Evolutionary conservation across 225 moss, liverwort and hornwort species (phyloP).

Genomic region (Physcomitrium patens): DNA sequence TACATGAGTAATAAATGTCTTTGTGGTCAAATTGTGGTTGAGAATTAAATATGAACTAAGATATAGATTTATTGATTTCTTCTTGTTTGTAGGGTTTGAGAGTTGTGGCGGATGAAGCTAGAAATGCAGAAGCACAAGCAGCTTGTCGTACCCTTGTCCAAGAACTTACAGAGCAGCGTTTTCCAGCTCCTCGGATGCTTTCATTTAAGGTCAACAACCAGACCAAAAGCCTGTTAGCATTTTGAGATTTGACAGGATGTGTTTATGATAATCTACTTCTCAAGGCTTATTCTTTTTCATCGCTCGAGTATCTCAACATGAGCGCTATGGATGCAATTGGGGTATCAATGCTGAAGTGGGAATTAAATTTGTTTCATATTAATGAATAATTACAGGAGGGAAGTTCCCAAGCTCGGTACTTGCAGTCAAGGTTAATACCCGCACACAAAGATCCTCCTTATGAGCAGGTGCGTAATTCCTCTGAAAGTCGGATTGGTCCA

Average conservation of each 20-base stretch:
- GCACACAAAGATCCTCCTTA: conserved; percentile 92
- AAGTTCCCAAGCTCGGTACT: conserved; percentile 94
- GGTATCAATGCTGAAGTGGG: not conserved
- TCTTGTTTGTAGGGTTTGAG: conserved; percentile 68
- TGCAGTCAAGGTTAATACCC: conserved; percentile 93
- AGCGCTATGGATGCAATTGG: not conserved
- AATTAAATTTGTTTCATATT: conserved; percentile 8
- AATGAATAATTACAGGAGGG: conserved; percentile 62
- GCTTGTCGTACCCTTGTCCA: conserved; percentile 91
- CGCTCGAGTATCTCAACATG: not conserved
- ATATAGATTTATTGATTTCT: not conserved
- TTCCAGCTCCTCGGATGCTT: conserved; percentile 90
- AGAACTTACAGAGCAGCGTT: conserved; percentile 96
- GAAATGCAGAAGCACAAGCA: conserved; percentile 75
- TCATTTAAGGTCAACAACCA: conserved; percentile 72
- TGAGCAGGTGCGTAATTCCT: conserved; percentile 72
- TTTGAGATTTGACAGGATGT: conserved; percentile 12
- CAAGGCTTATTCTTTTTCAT: conserved; percentile 13
- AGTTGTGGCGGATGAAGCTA: conserved; percentile 77
- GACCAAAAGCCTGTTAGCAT: not conserved
- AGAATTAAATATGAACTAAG: not conserved
- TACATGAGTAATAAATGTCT: not conserved
- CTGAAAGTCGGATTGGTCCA: not conserved
- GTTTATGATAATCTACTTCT: not conserved
- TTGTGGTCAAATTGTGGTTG: conserved; percentile 2